Percentiles rank a stretch among this genome's conserved stretches.
phyloP scores from a whole-genome alignment of 257 asterid species.

The Avicennia marina region DNA sequence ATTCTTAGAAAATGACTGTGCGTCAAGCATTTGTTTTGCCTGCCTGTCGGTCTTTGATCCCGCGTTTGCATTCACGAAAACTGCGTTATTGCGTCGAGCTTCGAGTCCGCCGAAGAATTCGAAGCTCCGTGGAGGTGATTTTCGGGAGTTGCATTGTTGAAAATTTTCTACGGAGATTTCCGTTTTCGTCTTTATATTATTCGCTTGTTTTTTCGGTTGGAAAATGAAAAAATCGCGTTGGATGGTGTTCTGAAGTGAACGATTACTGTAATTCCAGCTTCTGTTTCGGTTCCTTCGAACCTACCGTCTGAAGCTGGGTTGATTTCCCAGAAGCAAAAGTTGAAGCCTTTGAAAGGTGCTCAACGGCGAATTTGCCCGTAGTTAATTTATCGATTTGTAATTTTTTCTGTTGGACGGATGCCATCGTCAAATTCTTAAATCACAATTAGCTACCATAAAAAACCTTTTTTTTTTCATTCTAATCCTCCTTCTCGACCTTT shows the following conservation, averaged over 20 bases:
- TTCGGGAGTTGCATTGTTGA: not conserved
- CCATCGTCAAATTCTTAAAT: not conserved
- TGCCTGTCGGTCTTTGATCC: slow-evolving; percentile 18
- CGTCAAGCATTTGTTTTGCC: slow-evolving; percentile 23
- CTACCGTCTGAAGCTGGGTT: not conserved
- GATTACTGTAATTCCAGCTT: slow-evolving; percentile 5
- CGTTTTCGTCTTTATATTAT: not conserved
- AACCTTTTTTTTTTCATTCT: too few relatives aligned
- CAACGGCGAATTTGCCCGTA: not conserved
- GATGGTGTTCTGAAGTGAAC: not conserved
- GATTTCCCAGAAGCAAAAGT: not conserved
- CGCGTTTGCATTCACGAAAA: slow-evolving; percentile 16
- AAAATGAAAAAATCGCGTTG: not conserved
- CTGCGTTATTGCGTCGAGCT: slow-evolving; percentile 22
- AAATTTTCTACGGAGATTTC: not conserved
- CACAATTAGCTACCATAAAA: not conserved
- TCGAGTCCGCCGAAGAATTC: slow-evolving; percentile 23
- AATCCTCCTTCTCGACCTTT: not conserved
- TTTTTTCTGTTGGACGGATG: not conserved
- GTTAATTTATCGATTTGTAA: not conserved
- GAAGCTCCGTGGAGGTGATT: slow-evolving; percentile 35
- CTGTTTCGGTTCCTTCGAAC: slow-evolving; percentile 13
- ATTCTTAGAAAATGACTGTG: slow-evolving; percentile 19
- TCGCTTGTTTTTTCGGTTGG: not conserved
- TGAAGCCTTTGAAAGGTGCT: slow-evolving; percentile 4